Evolutionary conservation across 1,284 basidiomycete species (phyloP).

Genomic region (Chalciporus piperatoides): DNA sequence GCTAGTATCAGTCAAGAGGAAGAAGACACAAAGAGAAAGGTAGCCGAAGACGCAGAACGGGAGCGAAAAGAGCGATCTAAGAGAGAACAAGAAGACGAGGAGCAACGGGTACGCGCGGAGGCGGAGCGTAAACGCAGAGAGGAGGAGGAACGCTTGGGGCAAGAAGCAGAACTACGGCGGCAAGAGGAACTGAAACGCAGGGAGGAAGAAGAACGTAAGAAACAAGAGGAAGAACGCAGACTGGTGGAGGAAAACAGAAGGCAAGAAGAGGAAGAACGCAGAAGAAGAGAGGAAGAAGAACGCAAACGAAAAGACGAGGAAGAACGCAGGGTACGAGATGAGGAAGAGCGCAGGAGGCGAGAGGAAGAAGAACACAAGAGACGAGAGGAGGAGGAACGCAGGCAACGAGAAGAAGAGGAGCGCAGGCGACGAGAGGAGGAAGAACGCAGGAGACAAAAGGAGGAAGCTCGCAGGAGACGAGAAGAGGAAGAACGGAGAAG

Average conservation of each 20-base stretch:
- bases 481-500: slow-evolving; percentile 19
- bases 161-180: slow-evolving; percentile 11
- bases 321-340: slow-evolving; percentile 22
- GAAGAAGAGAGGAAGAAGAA: background rate
- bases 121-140: background rate
- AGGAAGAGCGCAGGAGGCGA: slow-evolving; percentile 20
- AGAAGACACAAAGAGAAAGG: background rate
- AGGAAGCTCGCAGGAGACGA: slow-evolving; percentile 17
- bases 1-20: slow-evolving; percentile 2
- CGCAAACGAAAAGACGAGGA: slow-evolving; percentile 6
- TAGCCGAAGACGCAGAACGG: slow-evolving; percentile 1
- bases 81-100: background rate
- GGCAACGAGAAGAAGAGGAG: slow-evolving; percentile 20
- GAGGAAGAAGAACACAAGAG: slow-evolving; percentile 12
- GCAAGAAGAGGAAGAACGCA: slow-evolving; percentile 22
- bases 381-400: slow-evolving; percentile 21
- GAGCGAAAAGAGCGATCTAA: background rate
- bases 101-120: slow-evolving; percentile 11
- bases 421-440: slow-evolving; percentile 12
- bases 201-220: slow-evolving; percentile 1
- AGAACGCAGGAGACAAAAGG: slow-evolving; percentile 15
- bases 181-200: slow-evolving; percentile 15
- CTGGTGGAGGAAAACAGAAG: slow-evolving; percentile 11
- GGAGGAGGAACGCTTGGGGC: slow-evolving; percentile 10
- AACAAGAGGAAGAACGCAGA: slow-evolving; percentile 3